Percentiles rank a stretch among this genome's conserved stretches.
These are phyloP conservation scores for Kwoniella botswanensis DNA, from an alignment of 768 basidiomycete species.

Conservation along the genomic window DNA sequence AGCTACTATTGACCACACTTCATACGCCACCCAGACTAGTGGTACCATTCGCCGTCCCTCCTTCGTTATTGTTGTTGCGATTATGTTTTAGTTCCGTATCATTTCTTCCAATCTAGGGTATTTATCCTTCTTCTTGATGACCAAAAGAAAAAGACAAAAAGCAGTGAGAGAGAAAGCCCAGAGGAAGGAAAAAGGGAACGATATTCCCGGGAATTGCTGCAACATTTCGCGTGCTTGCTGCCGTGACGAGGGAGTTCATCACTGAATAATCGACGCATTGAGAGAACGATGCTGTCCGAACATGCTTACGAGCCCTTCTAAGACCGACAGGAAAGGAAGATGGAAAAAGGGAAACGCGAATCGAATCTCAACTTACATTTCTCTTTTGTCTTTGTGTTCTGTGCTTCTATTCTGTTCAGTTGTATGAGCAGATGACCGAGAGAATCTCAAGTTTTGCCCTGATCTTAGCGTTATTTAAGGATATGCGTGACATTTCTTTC, in stretches of 20 bases:
- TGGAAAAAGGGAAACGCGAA: neutral
- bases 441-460: neutral
- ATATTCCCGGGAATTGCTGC: neutral
- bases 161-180: too few species aligned
- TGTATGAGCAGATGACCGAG: neutral
- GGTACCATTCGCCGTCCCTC: neutral
- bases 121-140: neutral
- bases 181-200: neutral
- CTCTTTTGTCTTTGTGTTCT: too few species aligned
- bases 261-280: too few species aligned
- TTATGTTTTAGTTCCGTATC: slow-evolving; percentile 7
- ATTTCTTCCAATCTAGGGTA: slow-evolving; percentile 3
- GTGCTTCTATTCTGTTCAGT: neutral
- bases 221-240: too few species aligned
- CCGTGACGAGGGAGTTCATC: too few species aligned
- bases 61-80: neutral
- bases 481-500: slow-evolving; percentile 1
- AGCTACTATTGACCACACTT: neutral
- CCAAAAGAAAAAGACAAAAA: neutral
- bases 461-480: slow-evolving; percentile 10
- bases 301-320: neutral
- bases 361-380: too few species aligned
- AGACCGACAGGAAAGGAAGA: neutral
- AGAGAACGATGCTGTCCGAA: neutral
- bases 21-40: slow-evolving; percentile 23